A percentile compares a stretch with the other conserved stretches of the same genome.
Evolutionary conservation across 2,329 filamentous ascomycete genomes (phyloP).

Genomic region (Alternaria hordeiaustralica): DNA sequence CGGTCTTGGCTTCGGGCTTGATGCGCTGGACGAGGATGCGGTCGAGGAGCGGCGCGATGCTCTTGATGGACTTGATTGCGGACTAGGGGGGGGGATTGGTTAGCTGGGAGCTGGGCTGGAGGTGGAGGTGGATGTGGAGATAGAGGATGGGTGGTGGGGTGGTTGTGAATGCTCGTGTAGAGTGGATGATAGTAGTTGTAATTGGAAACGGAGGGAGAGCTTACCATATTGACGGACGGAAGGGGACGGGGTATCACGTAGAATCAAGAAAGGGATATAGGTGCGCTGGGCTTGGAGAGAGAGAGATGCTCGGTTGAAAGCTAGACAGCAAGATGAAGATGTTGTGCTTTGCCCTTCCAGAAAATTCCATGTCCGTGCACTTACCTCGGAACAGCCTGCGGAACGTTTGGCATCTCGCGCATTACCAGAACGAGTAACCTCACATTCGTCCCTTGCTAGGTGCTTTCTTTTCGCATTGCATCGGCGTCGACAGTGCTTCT

Average conservation of each 20-base stretch:
- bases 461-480: background rate
- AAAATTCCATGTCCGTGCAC: conserved; percentile 26
- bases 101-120: conserved; percentile 1
- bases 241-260: conserved; percentile 20
- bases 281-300: conserved; percentile 11
- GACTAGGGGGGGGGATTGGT: conserved; percentile 30
- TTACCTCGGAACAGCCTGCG: conserved; percentile 21
- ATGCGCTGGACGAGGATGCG: conserved; percentile 97
- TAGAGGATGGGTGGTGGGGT: background rate
- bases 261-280: conserved; percentile 7
- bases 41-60: conserved; percentile 94
- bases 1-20: conserved; percentile 96
- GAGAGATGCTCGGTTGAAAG: conserved; percentile 15
- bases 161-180: background rate
- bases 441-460: background rate
- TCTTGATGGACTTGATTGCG: conserved; percentile 92
- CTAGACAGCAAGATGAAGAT: conserved; percentile 7
- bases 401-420: conserved; percentile 11
- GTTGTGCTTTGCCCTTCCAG: conserved; percentile 14
- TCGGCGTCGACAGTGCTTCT: conserved; percentile 6
- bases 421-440: conserved; percentile 11
- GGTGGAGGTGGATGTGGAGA: background rate
- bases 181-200: too few species aligned
- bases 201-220: background rate
- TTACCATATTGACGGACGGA: background rate